Conservation (phyloP, 768 basidiomycete species). For the Boletus rubroflammeus region DNA sequence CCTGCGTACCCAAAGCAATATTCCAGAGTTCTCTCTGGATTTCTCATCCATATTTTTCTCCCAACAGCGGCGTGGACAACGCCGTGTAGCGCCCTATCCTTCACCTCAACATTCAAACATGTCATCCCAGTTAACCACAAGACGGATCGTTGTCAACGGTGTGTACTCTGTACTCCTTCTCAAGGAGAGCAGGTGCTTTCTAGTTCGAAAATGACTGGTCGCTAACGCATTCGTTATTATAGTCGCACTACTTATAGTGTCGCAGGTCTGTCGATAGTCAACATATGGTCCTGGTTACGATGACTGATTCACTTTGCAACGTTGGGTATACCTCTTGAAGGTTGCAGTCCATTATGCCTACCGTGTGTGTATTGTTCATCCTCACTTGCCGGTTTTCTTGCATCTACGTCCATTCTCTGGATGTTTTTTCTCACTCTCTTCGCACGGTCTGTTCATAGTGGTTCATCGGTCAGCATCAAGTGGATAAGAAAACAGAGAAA, state of each 20-base stretch:
- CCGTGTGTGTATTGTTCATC: constrained; percentile 42
- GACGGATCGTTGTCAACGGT: constrained; percentile 47
- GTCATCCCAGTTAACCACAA: constrained; percentile 34
- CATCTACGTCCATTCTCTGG: neutral
- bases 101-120: constrained; percentile 3
- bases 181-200: neutral
- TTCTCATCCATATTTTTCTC: neutral
- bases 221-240: constrained; percentile 10
- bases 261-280: constrained; percentile 41
- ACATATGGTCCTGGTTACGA: neutral
- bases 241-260: constrained; percentile 51
- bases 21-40: neutral
- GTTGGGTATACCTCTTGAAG: constrained; percentile 36
- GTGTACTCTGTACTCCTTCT: constrained; percentile 2
- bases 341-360: constrained; percentile 77
- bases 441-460: constrained; percentile 43
- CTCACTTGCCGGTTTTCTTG: neutral
- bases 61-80: neutral
- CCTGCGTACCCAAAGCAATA: neutral
- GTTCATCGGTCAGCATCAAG: constrained; percentile 52
- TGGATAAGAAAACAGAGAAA: constrained; percentile 58
- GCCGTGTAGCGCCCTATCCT: neutral
- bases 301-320: constrained; percentile 1
- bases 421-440: neutral
- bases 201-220: neutral